Conservation (phyloP, 257 asterid genomes). For the Scutellaria baicalensis region DNA sequence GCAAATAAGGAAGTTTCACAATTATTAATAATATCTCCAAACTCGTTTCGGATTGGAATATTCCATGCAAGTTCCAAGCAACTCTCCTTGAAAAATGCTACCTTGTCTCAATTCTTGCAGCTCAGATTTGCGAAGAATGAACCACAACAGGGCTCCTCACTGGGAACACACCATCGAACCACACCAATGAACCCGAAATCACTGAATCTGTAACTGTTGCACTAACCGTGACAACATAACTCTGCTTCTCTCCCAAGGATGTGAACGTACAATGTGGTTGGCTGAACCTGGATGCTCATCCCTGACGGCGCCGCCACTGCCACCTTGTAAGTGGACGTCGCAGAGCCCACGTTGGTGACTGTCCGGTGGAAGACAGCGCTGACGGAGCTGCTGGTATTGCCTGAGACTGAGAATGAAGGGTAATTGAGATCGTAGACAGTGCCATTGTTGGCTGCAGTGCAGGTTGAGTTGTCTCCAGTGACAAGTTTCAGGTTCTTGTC, state of each 20-base stretch:
- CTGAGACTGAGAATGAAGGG: constrained; percentile 43
- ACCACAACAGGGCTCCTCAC: constrained; percentile 57
- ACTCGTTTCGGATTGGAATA: no score
- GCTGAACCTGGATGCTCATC: constrained; percentile 25
- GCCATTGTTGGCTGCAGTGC: constrained; percentile 30
- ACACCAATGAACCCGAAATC: constrained; percentile 35
- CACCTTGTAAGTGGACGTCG: constrained; percentile 36
- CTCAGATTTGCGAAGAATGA: no score
- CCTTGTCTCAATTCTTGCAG: no score
- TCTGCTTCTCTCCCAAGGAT: constrained; percentile 33
- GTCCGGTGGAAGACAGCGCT: constrained; percentile 33
- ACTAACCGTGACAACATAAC: constrained; percentile 24
- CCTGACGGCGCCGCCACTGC: not conserved
- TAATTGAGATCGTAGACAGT: constrained; percentile 54
- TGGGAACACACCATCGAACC: constrained; percentile 47
- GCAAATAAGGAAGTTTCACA: no score
- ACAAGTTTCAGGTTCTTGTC: constrained; percentile 29
- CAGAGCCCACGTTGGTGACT: constrained; percentile 48
- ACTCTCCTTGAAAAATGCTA: not conserved
- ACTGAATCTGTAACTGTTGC: constrained; percentile 7
- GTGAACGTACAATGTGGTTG: constrained; percentile 31
- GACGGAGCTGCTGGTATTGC: not conserved
- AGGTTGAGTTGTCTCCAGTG: constrained; percentile 45
- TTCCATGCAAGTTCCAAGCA: not conserved
- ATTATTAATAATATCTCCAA: no score